Base-by-base conservation (phyloP, 2,329 filamentous ascomycete genomes). In the Diaporthe citri region DNA sequence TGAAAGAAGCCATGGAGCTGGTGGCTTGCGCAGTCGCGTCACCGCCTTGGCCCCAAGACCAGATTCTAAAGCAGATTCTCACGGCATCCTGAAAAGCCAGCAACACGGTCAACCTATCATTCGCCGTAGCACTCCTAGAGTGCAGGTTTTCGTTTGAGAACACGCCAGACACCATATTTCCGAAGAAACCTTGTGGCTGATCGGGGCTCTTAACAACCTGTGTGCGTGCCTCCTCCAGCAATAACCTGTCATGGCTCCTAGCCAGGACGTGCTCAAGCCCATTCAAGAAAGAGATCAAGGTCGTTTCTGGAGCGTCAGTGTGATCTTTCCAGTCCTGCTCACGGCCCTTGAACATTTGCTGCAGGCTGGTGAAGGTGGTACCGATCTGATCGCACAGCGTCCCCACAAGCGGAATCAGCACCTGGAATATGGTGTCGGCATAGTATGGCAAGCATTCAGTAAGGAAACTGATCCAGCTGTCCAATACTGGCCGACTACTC, bases 1-100 rank as follows among this genome's bases (percentile, higher is more conserved):
- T 93, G 82, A 98, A 97, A 0, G 96, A 98, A 12, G 95, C 94
- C 7, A 88, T 88, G 22, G 93, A 96, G 41, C 89, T 88, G 1
- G 86, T 81, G 80, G 97, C 94, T 72, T 93, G 90, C 31, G 86
- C 84, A 10, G 82, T 83, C 25, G 88, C 85, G 79, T 93, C 92
- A 39, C 87, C 87, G 3, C 89, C 89, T 80, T 93, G 91, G 8
- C 94, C 95, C 96, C 97, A 99, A 0, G 94, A 94, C 97, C 97
- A 99, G 71, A 99, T 98, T 17, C 89, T 91, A 82, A 97, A 97
- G 83, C 96, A 98, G 67, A 97, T 94, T 34, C 95, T 92, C 75
- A 98, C 95, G 1, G 96, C 95, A 82, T 99, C 97, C 83, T 98
- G 96, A 82, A 99, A 98, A 15, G 96, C 97, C n/a, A 99, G 88